A percentile compares a stretch with the other conserved stretches of the same genome.
Evolutionary conservation across 176 grass and related monocot species (phyloP).

Genomic region (Saccharum spontaneum): DNA sequence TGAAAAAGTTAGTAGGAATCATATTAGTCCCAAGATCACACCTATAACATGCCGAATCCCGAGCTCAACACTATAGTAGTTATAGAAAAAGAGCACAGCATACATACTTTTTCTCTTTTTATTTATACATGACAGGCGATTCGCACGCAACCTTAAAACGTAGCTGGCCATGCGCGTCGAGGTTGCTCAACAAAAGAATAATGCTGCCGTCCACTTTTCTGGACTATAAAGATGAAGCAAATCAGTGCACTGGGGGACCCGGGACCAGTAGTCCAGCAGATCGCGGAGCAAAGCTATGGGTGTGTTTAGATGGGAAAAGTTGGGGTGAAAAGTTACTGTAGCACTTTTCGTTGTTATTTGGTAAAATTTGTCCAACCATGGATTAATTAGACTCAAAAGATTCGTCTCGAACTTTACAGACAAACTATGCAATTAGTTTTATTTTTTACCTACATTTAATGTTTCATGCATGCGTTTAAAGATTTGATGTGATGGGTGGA

Average conservation of each 20-base stretch:
- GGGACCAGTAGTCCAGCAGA: neutral
- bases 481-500: too few relatives aligned
- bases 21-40: neutral
- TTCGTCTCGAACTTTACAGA: too few relatives aligned
- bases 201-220: constrained; percentile 16
- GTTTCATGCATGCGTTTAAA: too few relatives aligned
- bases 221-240: neutral
- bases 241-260: neutral
- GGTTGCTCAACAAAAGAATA: neutral
- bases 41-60: neutral
- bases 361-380: too few relatives aligned
- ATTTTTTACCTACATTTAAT: too few relatives aligned
- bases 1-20: neutral
- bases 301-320: too few relatives aligned
- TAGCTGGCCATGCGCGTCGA: neutral
- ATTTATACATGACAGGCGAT: neutral
- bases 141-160: neutral
- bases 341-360: too few relatives aligned
- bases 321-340: too few relatives aligned
- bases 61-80: neutral
- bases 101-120: neutral
- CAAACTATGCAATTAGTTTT: too few relatives aligned
- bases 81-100: neutral
- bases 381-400: too few relatives aligned
- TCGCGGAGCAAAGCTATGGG: neutral